A percentile compares a stretch with the other conserved stretches of the same genome.
Conservation (phyloP, 371 early-diverging fungal genomes). For the Haplosporangium sp. region DNA sequence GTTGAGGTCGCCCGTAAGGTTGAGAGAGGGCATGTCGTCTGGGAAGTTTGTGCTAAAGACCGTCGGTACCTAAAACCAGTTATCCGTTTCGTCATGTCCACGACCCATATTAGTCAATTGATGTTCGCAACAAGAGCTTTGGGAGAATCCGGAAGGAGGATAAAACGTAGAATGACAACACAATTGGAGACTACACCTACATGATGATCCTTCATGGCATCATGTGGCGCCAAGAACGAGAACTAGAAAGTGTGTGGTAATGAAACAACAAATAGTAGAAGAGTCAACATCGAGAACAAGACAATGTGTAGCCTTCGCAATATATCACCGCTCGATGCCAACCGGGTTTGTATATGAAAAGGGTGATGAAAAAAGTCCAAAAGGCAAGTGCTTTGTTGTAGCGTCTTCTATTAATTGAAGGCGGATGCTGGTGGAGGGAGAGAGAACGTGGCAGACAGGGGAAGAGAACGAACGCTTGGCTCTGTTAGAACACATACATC, state of each 20-base stretch:
- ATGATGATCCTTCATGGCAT: constrained; percentile 35
- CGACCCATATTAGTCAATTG: background rate
- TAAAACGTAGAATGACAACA: background rate
- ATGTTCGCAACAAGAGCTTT: constrained; percentile 13
- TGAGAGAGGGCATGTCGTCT: constrained; percentile 36
- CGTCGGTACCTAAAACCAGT: constrained; percentile 27
- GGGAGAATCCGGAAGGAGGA: constrained; percentile 21
- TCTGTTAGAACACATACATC: constrained; percentile 26
- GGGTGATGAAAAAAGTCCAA: too few species aligned
- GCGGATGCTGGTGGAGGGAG: background rate
- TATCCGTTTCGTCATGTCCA: background rate
- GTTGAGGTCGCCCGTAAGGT: constrained; percentile 27
- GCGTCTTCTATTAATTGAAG: too few species aligned
- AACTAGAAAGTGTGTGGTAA: too few species aligned
- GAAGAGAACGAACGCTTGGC: too few species aligned
- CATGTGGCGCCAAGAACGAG: constrained; percentile 34
- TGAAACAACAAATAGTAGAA: background rate
- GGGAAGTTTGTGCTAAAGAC: constrained; percentile 26
- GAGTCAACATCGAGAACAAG: background rate
- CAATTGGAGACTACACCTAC: constrained; percentile 20
- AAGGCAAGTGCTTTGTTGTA: too few species aligned
- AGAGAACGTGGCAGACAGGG: too few species aligned
- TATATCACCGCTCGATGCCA: too few species aligned
- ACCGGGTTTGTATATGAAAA: too few species aligned
- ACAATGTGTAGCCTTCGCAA: too few species aligned